A percentile compares a stretch with the other conserved stretches of the same genome.
Conservation (phyloP, 2,329 filamentous ascomycete genomes). For the Volutella citrinella region DNA sequence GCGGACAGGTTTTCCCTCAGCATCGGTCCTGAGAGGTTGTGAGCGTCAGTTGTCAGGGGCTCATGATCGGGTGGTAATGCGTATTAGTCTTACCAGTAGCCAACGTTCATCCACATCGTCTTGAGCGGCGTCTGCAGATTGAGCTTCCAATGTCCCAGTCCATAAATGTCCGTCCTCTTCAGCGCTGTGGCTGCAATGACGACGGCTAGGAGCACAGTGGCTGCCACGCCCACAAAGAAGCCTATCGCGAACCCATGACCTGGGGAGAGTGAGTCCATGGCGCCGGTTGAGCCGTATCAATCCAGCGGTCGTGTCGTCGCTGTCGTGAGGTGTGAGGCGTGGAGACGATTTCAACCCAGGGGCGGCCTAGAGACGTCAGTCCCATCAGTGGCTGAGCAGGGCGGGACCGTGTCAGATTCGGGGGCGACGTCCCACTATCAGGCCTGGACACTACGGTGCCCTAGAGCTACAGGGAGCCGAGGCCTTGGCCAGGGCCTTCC, state of each 20-base stretch:
- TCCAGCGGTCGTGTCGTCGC: too few species aligned
- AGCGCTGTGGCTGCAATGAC: slow-evolving; percentile 17
- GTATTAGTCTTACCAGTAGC: slow-evolving; percentile 50
- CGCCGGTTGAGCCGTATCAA: too few species aligned
- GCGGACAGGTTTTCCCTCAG: slow-evolving; percentile 27
- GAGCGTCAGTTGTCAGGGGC: neutral
- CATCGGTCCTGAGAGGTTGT: slow-evolving; percentile 24
- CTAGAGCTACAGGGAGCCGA: too few species aligned
- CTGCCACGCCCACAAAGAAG: slow-evolving; percentile 24
- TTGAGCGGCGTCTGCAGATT: slow-evolving; percentile 44
- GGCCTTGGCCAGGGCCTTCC: too few species aligned
- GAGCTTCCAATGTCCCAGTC: slow-evolving; percentile 54
- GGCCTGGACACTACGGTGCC: too few species aligned
- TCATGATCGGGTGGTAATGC: neutral
- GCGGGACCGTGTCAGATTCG: too few species aligned
- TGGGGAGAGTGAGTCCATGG: too few species aligned
- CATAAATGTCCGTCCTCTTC: slow-evolving; percentile 37
- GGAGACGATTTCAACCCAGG: too few species aligned
- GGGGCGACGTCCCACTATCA: too few species aligned
- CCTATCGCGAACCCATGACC: slow-evolving; percentile 30
- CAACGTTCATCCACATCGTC: slow-evolving; percentile 64
- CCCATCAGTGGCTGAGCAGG: too few species aligned
- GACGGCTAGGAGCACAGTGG: slow-evolving; percentile 13
- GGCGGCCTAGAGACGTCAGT: too few species aligned
- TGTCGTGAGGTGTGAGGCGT: too few species aligned